A percentile compares a stretch with the other conserved stretches of the same genome.
Conservation (phyloP, 306 rosid species). For the Lotus japonicus region DNA sequence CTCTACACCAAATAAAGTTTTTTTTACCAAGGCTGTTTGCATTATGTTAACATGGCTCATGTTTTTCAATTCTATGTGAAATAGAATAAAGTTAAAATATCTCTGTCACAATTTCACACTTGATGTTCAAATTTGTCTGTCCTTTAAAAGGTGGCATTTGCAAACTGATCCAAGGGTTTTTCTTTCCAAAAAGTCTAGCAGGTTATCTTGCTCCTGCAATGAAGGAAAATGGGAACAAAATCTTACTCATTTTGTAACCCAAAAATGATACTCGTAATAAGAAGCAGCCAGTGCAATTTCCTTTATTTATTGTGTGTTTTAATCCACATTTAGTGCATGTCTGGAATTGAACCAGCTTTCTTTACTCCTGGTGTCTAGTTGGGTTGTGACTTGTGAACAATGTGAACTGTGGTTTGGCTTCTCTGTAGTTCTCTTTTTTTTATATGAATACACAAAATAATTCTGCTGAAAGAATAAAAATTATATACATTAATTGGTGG, state of each 20-base stretch:
- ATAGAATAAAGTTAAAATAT: constrained; percentile 28
- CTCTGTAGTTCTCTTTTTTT: not conserved
- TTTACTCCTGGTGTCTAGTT: not conserved
- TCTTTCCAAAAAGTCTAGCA: not conserved
- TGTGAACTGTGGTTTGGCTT: not conserved
- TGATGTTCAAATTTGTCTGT: constrained; percentile 18
- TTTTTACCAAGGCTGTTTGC: constrained; percentile 20
- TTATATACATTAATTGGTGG: not conserved
- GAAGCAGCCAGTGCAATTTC: not conserved
- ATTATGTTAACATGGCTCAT: not conserved
- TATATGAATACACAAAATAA: constrained; percentile 5
- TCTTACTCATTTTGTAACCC: no score
- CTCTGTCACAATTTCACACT: constrained; percentile 7
- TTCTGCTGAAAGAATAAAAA: not conserved
- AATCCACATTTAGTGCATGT: not conserved
- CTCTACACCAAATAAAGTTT: constrained; percentile 5
- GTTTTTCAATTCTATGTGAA: constrained; percentile 28
- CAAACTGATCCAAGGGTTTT: constrained; percentile 7
- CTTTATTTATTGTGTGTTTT: not conserved
- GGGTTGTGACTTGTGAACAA: constrained; percentile 12
- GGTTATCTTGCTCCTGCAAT: not conserved
- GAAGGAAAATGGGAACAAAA: not conserved
- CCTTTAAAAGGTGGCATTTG: constrained; percentile 4
- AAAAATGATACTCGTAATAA: not conserved
- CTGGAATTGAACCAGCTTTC: not conserved